Percentiles rank a stretch among this genome's conserved stretches.
These are phyloP conservation scores for Dujonia santamariae DNA, from an alignment of 1,139 yeast species.

Conservation along the genomic window DNA sequence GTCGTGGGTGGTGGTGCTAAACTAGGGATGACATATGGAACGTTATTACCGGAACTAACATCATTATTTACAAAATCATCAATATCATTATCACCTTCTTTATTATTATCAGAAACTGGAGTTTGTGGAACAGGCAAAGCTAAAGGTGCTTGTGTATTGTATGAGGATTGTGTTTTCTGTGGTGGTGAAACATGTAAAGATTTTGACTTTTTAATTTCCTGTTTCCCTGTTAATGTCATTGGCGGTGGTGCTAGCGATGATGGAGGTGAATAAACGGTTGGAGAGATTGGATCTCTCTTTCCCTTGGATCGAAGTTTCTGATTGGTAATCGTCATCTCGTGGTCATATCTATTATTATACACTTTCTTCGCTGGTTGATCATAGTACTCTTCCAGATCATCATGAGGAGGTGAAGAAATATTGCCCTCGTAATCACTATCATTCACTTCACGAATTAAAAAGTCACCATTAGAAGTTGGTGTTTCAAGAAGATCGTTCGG, in stretches of 20 bases:
- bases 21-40: neutral
- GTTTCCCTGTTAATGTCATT: neutral
- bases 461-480: constrained; percentile 1
- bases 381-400: constrained; percentile 3
- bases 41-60: no score
- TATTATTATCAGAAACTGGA: no score
- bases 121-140: no score
- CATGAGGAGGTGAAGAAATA: constrained; percentile 1
- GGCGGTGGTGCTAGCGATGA: neutral
- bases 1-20: constrained; percentile 5
- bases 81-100: no score
- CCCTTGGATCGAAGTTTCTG: no score
- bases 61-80: no score
- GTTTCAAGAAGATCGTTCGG: no score
- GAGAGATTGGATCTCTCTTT: neutral
- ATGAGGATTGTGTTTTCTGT: neutral
- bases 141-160: neutral
- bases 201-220: neutral
- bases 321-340: neutral
- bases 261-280: no score
- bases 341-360: no score
- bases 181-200: no score
- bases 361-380: no score
- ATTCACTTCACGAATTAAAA: constrained; percentile 2
- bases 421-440: constrained; percentile 2